phyloP scores from a whole-genome alignment of 306 rosid species.

The Cicer yamashitae region DNA sequence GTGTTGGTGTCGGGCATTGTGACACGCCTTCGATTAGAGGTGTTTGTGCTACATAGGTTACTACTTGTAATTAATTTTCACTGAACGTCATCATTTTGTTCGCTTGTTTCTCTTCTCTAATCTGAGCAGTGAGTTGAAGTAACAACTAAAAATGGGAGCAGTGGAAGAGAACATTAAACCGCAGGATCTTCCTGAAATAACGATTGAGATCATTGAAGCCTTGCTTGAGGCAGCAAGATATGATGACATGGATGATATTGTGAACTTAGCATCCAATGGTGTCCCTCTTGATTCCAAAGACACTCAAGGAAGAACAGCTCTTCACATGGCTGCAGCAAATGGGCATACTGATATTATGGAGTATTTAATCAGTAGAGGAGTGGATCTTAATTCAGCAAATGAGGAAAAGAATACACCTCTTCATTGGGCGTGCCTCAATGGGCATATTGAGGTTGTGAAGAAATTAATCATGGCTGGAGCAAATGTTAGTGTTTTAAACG shows the following conservation, averaged over 20 bases:
- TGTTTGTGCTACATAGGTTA: too few species aligned
- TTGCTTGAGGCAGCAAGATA: conserved; percentile 85
- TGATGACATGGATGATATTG: conserved; percentile 68
- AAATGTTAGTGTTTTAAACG: conserved; percentile 66
- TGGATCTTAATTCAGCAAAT: conserved; percentile 76
- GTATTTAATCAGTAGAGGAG: conserved; percentile 71
- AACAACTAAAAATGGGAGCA: conserved; percentile 48
- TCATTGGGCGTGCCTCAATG: conserved; percentile 99
- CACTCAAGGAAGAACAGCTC: conserved; percentile 81
- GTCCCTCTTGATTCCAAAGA: conserved; percentile 79
- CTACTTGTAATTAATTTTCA: too few species aligned
- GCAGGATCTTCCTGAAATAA: conserved; percentile 34
- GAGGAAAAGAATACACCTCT: conserved; percentile 83
- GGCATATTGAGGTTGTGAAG: conserved; percentile 90
- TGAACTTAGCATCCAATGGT: conserved; percentile 58
- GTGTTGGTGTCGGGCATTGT: too few species aligned
- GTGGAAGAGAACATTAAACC: conserved; percentile 45
- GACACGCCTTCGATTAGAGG: too few species aligned
- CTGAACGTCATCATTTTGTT: too few species aligned
- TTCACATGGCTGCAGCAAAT: conserved; percentile 96
- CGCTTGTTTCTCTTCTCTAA: too few species aligned
- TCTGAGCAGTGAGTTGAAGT: not conserved
- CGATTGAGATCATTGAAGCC: conserved; percentile 56
- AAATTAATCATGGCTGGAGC: conserved; percentile 88
- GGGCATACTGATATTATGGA: conserved; percentile 76